phyloP scores from a whole-genome alignment of 768 basidiomycete genomes.

The Collybia nuda region DNA sequence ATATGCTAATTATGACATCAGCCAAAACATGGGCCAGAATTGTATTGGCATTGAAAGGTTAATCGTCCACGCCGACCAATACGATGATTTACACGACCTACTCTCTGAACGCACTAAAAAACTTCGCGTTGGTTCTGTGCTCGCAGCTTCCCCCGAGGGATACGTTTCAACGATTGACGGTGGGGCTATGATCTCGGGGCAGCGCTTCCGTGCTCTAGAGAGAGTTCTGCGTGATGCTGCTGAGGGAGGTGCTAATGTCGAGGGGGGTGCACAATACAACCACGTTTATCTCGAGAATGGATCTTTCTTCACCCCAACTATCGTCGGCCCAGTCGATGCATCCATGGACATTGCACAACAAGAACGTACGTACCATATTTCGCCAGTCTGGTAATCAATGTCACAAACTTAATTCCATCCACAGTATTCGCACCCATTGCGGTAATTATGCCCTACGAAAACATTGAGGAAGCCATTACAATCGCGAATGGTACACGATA shows the following conservation, averaged over 20 bases:
- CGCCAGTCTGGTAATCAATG: neutral
- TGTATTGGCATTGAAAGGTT: conserved; percentile 97
- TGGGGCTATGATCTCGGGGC: conserved; percentile 81
- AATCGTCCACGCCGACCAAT: conserved; percentile 77
- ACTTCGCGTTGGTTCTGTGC: conserved; percentile 77
- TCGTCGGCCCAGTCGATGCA: conserved; percentile 75
- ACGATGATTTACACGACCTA: conserved; percentile 69
- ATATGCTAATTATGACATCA: conserved; percentile 23
- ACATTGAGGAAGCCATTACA: conserved; percentile 79
- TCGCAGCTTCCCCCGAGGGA: conserved; percentile 65
- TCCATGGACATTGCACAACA: conserved; percentile 75
- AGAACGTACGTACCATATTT: conserved; percentile 60
- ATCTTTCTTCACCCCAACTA: conserved; percentile 84
- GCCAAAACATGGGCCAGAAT: conserved; percentile 93
- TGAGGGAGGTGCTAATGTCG: conserved; percentile 60
- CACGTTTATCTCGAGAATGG: conserved; percentile 73
- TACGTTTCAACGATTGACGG: conserved; percentile 77
- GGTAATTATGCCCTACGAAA: conserved; percentile 80
- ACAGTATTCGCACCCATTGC: conserved; percentile 94
- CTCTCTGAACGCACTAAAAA: conserved; percentile 63
- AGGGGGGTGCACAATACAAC: conserved; percentile 64
- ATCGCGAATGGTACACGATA: conserved; percentile 89
- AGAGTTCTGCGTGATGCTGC: conserved; percentile 68
- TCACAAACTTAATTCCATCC: conserved; percentile 2
- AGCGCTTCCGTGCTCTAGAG: conserved; percentile 70